Base-by-base conservation (phyloP, 345 rosid species). In the Lagerstroemia speciosa region DNA sequence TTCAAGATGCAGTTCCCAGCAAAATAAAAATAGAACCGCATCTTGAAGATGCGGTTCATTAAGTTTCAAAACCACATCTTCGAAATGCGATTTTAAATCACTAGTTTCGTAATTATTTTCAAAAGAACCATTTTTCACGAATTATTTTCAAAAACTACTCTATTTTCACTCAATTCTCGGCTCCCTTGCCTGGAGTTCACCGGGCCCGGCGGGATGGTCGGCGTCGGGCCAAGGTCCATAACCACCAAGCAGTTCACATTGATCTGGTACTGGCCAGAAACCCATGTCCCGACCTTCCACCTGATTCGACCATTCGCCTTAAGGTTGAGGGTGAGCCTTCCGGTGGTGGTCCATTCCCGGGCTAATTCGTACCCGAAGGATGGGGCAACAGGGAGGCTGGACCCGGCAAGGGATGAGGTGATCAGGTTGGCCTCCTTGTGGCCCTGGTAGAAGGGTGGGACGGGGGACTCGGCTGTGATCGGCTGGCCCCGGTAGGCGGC, bases 241-340 rank as follows among this genome's bases (percentile, higher is more conserved):
- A 85, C 74, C 45, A 93, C 91, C 43, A 84, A 66, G 76, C 97
- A 94, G 33, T 85, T 74, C 2, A 91, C 88, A 57, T 84, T 81
- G 52, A 94, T 70, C 70, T 82, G 81, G 77, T 89, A 88, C 8
- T 76, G 70, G 0, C 93, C 89, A 0, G 99, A 94, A 65, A 94
- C 96, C 92, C 97, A 93, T 34, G 89, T 82, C 29, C 98, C 94
- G 22, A 91, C 85, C 75, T 87, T 91, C 97, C 97, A 93, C 63
- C 97, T 62, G 8, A 93, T 75, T 77, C 83, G 79, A 30, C 96
- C 98, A n/a, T 81, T 80, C 69, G 79, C 79, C 79, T 83, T 91
- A 43, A 91, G 32, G 41, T 61, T 84, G 6, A 91, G 67, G 27
- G 76, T 69, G 15, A 91, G 66, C 67, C 75, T 86, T 27, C 98